Base-by-base conservation (phyloP, 768 basidiomycete genomes). In the Boletus vinaceobasis region DNA sequence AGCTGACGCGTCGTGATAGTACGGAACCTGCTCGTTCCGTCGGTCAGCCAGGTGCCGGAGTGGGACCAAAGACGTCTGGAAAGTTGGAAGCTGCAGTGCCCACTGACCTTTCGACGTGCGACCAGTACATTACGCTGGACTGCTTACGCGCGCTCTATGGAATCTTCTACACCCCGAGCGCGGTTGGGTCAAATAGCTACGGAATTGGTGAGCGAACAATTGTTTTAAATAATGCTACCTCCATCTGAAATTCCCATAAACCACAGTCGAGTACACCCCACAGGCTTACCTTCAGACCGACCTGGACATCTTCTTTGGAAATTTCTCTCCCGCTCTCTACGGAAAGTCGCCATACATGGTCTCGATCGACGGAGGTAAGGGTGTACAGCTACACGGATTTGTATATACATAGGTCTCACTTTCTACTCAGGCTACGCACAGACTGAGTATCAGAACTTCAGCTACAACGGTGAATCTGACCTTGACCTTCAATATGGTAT, bases 401-500 rank as follows among this genome's bases (percentile, higher is more conserved):
- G 8, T n/a, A 39, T 13, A 7, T n/a, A 39, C 10, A 7, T 33
- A 15, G 39, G 13, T 31, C 48, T 59, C 38, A 63, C 23, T 36
- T 23, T 51, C 11, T 27, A 5, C 17, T 36, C 38, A 68, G 69
- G 68, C 21, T 64, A 63, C 19, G 69, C 60, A 46, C 69, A 72
- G 45, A 71, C 69, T 0, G 50, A 56, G 23, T 55, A 65, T 29
- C 59, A 60, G 39, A 52, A 58, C 21, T 69, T 68, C 48, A 27
- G 43, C 5, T 63, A 58, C 54, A 71, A 71, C 31, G 67, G 64
- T 32, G 71, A 72, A 56, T 69, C 70, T 19, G 62, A 69, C 38
- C 60, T 72, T 19, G 70, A 72, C 52, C 60, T 72, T n/a, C 56
- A 71, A 56, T 71, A 68, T 19, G 65, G 44, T 26, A 72, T 71